Evolutionary conservation across 1,284 basidiomycete genomes (phyloP), one percentile per base, ranked within the genome.

Genomic region (Ceratobasidium papillatum): DNA sequence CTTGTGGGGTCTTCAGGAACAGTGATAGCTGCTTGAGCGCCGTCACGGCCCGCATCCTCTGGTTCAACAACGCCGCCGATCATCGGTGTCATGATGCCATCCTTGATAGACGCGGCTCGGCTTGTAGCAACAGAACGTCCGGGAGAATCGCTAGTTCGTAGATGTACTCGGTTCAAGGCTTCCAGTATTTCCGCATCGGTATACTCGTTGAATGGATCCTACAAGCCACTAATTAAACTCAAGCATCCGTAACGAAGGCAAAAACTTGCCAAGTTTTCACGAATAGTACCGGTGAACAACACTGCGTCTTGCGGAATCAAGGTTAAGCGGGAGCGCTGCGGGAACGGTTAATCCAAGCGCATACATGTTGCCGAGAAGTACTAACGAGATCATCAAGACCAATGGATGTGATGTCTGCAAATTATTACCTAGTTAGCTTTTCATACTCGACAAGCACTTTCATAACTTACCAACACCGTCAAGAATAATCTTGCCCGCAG

Each of bases 191-290:
- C 94, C 17, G 85, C 85, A 77, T 98, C 96, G 0, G 89, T 88
- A 78, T 96, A 91, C 78, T 96, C 94, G 63, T 85, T 82, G 84
- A 95, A 96, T 0, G 94, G 95, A 83, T 98, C 95, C 2, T 97
- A 81, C 45, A 19, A 56, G 5, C 3, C 3, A 9, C 19, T n/a
- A n/a, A 22, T 52, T 41, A 7, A 43, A 27, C 25, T 7, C 49
- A 19, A 5, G 7, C 49, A 22, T 52, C 5, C 49, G 32, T 12
- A 12, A 36, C 27, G 4, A 30, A 19, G 5, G 7, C 9, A 58
- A 36, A 36, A 41, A 36, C 32, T 62, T 43, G 74, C 54, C 32
- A 65, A 49, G 63, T 74, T 47, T 30, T 69, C 54, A 30, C 72
- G 61, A 45, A 74, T 64, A 19, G 59, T 74, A 3, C 51, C 51